Evolutionary conservation across 257 asterid genomes (phyloP), one percentile per base, ranked within the genome.

Genomic region (Nicotiana obtusifolia): DNA sequence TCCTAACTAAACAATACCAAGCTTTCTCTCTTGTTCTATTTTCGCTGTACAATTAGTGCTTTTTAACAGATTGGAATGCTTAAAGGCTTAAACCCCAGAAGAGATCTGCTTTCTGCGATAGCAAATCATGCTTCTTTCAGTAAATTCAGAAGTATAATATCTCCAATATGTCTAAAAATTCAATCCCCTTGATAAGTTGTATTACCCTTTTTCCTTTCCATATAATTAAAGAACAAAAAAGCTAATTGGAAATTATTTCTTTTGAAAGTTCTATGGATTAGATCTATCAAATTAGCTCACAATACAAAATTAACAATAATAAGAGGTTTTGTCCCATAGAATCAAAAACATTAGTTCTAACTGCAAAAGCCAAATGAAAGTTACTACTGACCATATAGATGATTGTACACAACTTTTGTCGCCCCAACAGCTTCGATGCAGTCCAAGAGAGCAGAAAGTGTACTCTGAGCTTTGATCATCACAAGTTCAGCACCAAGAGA

Each of bases 401-500:
- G 94, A 84, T 92, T 95, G 75, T 86, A 95, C 68, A 94, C 96
- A 6, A 95, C 88, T 84, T 89, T 90, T 2, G 94, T 92, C 16
- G 99, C 98, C 80, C 97, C 96, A 67, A 87, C 89, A 75, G 95
- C 89, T 28, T 37, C 60, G 49, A 92, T 85, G 85, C 95, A 91
- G 60, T 89, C 91, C 76, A 92, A 84, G 7, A 95, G 90, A 67
- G 97, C 95, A 79, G 91, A 83, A 44, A 92, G 84, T 37, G 99
- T 94, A 86, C 79, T 88, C 56, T 94, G 86, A 57, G 98, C 89
- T 86, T 87, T 90, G 88, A 95, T 95, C 20, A 94, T 64, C 17
- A 88, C 80, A 83, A 95, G 57, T 47, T 91, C 93, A 44, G 95
- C 97, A 59, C 99, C 99, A 71, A 95, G 97, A 77, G 97, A 90